Evolutionary conservation across 1,284 basidiomycete genomes (phyloP), one percentile per base, ranked within the genome.

Genomic region (Irpex lacteus): DNA sequence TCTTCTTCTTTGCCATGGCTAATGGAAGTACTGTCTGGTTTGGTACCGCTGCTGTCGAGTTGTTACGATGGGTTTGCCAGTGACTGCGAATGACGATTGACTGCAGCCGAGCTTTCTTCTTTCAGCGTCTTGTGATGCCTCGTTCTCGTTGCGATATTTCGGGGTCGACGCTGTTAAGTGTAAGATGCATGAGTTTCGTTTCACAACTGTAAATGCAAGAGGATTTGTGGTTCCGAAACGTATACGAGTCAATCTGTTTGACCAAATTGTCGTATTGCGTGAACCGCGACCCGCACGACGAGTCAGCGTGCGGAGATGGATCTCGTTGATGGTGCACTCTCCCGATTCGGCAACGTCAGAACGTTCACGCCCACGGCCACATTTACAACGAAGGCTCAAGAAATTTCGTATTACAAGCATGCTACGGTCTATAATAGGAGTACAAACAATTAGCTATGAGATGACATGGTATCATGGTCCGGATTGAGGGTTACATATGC

Each of bases 1-100:
- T 95, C 82, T 90, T 94, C 81, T 94, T 96, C 82, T 96, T 96
- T 60, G 88, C 84, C 91, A 94, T 92, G 56, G 66, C 60, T 36
- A 36, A 63, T 38, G 44, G 64, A 63, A 66, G 15, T 44, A 65
- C 38, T 44, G 47, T 15, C 19, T 50, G 26, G 5, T 13, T 18
- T 11, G n/a, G 18, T 34, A 15, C 37, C n/a, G 36, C 19, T 26
- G 13, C 18, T 56, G n/a, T 58, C 34, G 26, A 52, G 8, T 40
- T 15, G n/a, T 8, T 21, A 21, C 19, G 60, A 55, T 18, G 26
- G 32, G n/a, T 11, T 7, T 9, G 54, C 26, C 26, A 34, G 21
- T 36, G 21, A 21, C 36, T 32, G 36, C 19, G 6, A 52, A 21
- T 15, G 11, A 21, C 50, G 32, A 36, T 36, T 26, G 54, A 34